A percentile compares a stretch with the other conserved stretches of the same genome.
phyloP scores from a whole-genome alignment of 768 basidiomycete genomes.

The Mycena crocata region DNA sequence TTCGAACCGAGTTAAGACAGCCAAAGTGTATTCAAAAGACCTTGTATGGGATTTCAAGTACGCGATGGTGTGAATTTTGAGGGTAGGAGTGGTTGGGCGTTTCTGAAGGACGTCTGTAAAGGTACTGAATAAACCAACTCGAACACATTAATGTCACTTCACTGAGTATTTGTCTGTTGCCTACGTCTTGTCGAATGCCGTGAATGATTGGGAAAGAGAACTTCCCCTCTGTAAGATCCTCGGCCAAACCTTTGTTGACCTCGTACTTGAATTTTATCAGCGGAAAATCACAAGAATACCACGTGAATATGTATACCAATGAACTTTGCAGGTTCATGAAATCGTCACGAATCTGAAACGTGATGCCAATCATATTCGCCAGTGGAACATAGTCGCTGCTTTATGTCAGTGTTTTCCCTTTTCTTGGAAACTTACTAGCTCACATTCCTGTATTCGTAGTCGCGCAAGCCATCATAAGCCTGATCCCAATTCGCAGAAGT shows the following conservation, averaged over 20 bases:
- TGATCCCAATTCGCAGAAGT: constrained; percentile 89
- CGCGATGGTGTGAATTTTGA: neutral
- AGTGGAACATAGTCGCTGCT: constrained; percentile 89
- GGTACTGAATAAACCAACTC: neutral
- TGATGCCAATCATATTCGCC: constrained; percentile 91
- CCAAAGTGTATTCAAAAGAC: neutral
- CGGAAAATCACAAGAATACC: neutral
- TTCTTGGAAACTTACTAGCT: constrained; percentile 46
- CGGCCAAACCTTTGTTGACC: constrained; percentile 72
- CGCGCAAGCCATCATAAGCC: constrained; percentile 95
- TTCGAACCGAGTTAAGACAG: neutral
- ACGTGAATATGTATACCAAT: constrained; percentile 60
- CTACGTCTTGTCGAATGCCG: constrained; percentile 62
- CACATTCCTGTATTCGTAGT: constrained; percentile 70
- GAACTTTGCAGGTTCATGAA: constrained; percentile 93
- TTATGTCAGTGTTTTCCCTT: constrained; percentile 42
- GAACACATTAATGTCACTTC: constrained; percentile 56
- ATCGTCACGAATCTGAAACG: constrained; percentile 95
- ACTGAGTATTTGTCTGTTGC: constrained; percentile 67
- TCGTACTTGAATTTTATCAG: constrained; percentile 62
- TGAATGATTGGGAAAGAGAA: constrained; percentile 85
- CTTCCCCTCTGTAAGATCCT: constrained; percentile 85
- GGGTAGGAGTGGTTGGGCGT: neutral
- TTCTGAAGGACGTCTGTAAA: neutral
- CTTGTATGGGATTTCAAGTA: neutral